Evolutionary conservation across 192 early-diverging fungal genomes (phyloP), one percentile per base, ranked within the genome.

Genomic region (Pilobolus umbonatus): DNA sequence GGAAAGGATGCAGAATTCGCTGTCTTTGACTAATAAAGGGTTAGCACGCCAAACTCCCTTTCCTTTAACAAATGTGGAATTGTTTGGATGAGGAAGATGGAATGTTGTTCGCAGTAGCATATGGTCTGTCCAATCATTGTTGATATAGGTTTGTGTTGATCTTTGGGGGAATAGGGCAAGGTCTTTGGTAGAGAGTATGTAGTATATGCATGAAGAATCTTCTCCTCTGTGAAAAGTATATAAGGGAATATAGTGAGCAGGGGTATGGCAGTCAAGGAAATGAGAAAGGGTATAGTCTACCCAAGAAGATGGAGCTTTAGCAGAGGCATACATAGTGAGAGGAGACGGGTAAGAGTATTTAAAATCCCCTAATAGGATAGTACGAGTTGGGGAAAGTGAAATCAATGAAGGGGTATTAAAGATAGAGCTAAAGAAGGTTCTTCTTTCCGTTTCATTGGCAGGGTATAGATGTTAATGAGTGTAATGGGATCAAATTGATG

Each of bases 11-110:
- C n/a, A 11, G 11, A 35, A 35, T 35, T 35, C 34, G 11, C 6
- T 8, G 34, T 35, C 11, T 35, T 8, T 8, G 11, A 11, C 34
- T 35, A 35, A 11, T 8, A 5, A 11, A 35, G 34, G 34, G 54
- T 67, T 61, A 39, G 55, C 31, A 1, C 54, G 53, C 54, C 65
- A 67, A 1, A 28, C 4, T 26, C 58, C 65, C n/a, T 48, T 48
- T 17, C 58, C 65, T 21, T 0, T 29, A 0, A 29, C 12, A 15
- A 0, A 8, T 12, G 32, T 3, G 0, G 53, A 43, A 42, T 12
- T 1, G 7, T 1, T 6, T n/a, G 42, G n/a, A n/a, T 1, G 0
- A n/a, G 1, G 42, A 15, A 42, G 3, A n/a, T 8, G 17, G 6
- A 42, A 36, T 5, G 35, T 15, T 38, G 10, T 38, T 8, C 15